Evolutionary conservation across 371 early-diverging fungal genomes (phyloP), one percentile per base, ranked within the genome.

Genomic region (Fennellomyces sp.): DNA sequence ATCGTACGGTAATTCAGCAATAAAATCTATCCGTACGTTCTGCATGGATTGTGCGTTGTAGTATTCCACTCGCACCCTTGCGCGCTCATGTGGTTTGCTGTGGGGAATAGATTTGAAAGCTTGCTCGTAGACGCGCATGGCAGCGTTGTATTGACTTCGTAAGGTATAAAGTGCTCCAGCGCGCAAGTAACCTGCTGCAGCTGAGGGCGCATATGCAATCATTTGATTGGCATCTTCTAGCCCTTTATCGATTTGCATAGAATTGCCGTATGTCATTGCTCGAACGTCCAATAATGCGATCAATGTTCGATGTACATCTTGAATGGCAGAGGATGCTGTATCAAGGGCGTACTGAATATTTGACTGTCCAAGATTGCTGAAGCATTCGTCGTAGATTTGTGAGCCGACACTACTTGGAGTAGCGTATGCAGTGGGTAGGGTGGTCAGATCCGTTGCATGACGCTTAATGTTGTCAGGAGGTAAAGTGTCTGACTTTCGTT

Each of bases 151-250:
- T 39, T 54, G 36, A 7, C 55, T 35, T n/a, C 26, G 23, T 27
- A 54, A 21, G 26, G 35, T 39, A 39, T 54, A 54, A 26, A 54
- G 21, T 15, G 38, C 11, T 26, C 55, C 55, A 17, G 35, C 55
- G 6, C 55, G 55, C 17, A 54, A 26, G 17, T 54, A 54, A 7
- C 55, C 55, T 38, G 31, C 55, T n/a, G 55, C 39, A n/a, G 39
- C 7, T 15, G 31, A 23, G 3, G 55, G 55, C 11, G 55, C 38
- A 39, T 54, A 54, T 1, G 21, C 21, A 33, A 54, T 54, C 39
- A 54, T 54, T 38, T 35, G 35, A 1, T 35, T 36, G 2, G 55
- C 55, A 26, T 54, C 55, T 17, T 35, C 19, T 3, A 54, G 55
- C 8, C 55, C 55, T 35, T 54, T 35, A 12, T 33, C 23, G 23